Conservation (phyloP, 208 protist species). For the Crithidia sp. region DNA sequence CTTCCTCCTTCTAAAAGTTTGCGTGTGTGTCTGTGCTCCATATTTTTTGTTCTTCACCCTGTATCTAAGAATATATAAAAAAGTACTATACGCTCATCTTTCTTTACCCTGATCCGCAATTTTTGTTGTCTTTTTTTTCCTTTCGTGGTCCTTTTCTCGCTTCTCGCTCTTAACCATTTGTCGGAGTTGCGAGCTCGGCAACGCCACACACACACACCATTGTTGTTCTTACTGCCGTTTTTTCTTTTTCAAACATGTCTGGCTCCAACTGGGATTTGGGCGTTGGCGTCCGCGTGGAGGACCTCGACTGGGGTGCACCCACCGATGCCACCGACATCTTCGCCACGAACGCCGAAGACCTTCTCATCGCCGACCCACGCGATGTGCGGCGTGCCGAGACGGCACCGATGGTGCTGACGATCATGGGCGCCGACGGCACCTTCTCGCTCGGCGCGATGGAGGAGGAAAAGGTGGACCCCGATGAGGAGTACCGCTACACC, state of each 20-base stretch:
- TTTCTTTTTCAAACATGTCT: conserved; percentile 1
- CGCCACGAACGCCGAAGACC: conserved; percentile 22
- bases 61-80: no score
- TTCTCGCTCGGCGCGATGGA: conserved; percentile 47
- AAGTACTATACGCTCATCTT: no score
- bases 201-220: background rate
- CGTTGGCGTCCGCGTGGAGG: conserved; percentile 30
- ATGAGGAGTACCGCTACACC: conserved; percentile 85
- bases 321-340: conserved; percentile 50
- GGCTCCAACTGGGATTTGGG: conserved; percentile 26
- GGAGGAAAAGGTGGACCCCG: conserved; percentile 55
- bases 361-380: conserved; percentile 60
- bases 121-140: conserved; percentile 25
- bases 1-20: no score
- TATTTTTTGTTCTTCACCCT: conserved; percentile 2
- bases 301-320: conserved; percentile 41
- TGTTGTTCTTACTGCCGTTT: conserved; percentile 2
- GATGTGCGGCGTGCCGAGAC: conserved; percentile 77
- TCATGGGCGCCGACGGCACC: conserved; percentile 57
- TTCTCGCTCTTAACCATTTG: background rate
- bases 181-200: no score
- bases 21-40: no score
- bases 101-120: background rate
- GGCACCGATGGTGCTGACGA: conserved; percentile 78
- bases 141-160: conserved; percentile 1